Evolutionary conservation across 805 yeast genomes (phyloP), one percentile per base, ranked within the genome.

Genomic region (Metschnikowia shivogae): DNA sequence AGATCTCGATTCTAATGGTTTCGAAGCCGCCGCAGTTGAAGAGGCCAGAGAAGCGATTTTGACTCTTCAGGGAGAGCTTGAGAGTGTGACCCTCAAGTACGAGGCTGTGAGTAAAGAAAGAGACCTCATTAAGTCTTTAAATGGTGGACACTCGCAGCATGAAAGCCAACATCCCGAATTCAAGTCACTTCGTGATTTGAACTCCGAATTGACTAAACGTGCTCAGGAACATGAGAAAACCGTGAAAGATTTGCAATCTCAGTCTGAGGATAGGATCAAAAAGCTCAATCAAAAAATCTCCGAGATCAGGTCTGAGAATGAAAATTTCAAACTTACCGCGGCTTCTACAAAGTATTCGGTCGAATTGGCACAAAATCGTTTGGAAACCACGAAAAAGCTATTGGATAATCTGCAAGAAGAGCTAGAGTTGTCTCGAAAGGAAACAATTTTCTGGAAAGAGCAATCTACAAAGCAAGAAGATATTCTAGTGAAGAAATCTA

Each of bases 11-110:
- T 46, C 64, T 24, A 64, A 64, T 42, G 64, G 60, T 10, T 47
- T 75, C 19, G 82, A 78, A 51, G 69, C 72, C 17, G 64, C 67
- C 3, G 80, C 80, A 0, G 69, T 78, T 13, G 73, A 69, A 39
- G 88, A 82, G 50, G 90, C 92, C 0, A 79, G 79, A 49, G 81
- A 80, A 26, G 89, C 89, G 1, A 82, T 86, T 22, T 51, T 77
- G 24, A 76, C 82, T 0, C 65, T 86, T 39, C 81, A 83, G 59
- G 77, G 78, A 12, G 81, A 83, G 51, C 65, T 86, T 32, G 69
- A 73, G 17, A 67, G 74, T 13, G 58, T 80, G 8, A 78, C 77
- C 50, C 58, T 73, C 2, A 80, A 78, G 57, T 61, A 82, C 35
- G 76, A 71, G 9, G 74, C 84, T 1, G 72, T 79, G 2, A 65